Evolutionary conservation across 495 filamentous ascomycete species (phyloP), one percentile per base, ranked within the genome.

Genomic region (Pyrenula massariospora): DNA sequence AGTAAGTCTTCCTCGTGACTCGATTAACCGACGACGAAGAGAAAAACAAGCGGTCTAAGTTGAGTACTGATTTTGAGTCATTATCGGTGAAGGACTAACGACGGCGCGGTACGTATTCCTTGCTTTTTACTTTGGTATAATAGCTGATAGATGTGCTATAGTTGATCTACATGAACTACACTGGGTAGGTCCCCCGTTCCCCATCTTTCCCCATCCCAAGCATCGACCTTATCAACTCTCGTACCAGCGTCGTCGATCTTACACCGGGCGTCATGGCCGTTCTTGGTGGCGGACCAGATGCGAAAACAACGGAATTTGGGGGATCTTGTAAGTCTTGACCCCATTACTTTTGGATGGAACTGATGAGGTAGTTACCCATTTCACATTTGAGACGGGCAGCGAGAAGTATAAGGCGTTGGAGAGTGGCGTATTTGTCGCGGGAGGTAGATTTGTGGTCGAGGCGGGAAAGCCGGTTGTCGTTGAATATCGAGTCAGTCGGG

Each of bases 401-500:
- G 68, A 72, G 10, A 71, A 70, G 57, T 69, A 84, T 55, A 78
- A 72, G 52, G 72, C 60, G 2, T 66, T 85, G 25, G 74, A 81
- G 56, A 62, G 66, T 59, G 73, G 80, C 56, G 67, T 77, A 8
- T 85, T 75, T 58, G 78, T 83, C 25, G 79, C 69, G 2, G 69
- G 74, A 42, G 81, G 80, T 12, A 68, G 71, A 10, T 84, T 85
- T 63, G 67, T 76, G 22, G 51, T 80, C 20, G 75, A 81, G 65
- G 53, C 64, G 31, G 81, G 77, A 12, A 77, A 83, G 68, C 71
- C 76, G 1, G 54, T 70, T 2, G 65, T 75, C 36, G 80, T 84
- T 20, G 80, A 84, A 69, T 84, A 84, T 62, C 75, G 77, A 63
- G 71, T 85, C 60, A 77, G 79, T 58, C 76, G 81, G 68, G 77